Percentiles rank a stretch among this genome's conserved stretches.
phyloP scores from a whole-genome alignment of 257 asterid genomes.

The Leonotis leonurus region DNA sequence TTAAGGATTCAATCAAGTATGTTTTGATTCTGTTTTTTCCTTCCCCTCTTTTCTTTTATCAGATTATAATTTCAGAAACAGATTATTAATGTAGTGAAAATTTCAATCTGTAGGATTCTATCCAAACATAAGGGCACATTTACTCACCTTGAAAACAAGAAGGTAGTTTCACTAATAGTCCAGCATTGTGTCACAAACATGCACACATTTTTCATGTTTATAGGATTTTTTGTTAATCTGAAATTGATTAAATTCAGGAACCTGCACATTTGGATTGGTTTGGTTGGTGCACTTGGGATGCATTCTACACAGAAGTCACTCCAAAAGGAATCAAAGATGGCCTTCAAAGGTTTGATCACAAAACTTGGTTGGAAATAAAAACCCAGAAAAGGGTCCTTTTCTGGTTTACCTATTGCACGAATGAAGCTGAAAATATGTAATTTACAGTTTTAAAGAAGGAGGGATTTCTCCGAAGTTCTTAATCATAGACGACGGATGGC shows the following conservation, averaged over 20 bases:
- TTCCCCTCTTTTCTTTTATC: no score
- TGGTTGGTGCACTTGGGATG: slow-evolving; percentile 69
- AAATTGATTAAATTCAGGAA: slow-evolving; percentile 6
- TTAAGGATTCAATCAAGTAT: slow-evolving; percentile 49
- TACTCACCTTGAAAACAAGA: slow-evolving; percentile 41
- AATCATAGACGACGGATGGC: slow-evolving; percentile 85
- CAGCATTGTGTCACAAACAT: not conserved
- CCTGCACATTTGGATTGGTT: slow-evolving; percentile 52
- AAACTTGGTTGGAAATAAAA: no score
- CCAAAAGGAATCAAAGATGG: slow-evolving; percentile 47
- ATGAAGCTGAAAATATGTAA: not conserved
- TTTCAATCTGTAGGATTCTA: slow-evolving; percentile 25
- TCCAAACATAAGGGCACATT: slow-evolving; percentile 48
- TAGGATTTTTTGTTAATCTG: not conserved
- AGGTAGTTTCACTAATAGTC: slow-evolving; percentile 26
- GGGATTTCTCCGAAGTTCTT: slow-evolving; percentile 51
- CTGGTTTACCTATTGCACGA: not conserved
- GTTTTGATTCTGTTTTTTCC: not conserved
- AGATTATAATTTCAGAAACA: not conserved
- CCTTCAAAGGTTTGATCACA: slow-evolving; percentile 36
- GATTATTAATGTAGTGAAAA: not conserved
- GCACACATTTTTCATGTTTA: not conserved
- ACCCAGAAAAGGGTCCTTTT: not conserved
- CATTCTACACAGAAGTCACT: slow-evolving; percentile 39
- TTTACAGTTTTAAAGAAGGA: slow-evolving; percentile 42